phyloP scores from a whole-genome alignment of 441 rosid genomes.

The Kokia cookei region DNA sequence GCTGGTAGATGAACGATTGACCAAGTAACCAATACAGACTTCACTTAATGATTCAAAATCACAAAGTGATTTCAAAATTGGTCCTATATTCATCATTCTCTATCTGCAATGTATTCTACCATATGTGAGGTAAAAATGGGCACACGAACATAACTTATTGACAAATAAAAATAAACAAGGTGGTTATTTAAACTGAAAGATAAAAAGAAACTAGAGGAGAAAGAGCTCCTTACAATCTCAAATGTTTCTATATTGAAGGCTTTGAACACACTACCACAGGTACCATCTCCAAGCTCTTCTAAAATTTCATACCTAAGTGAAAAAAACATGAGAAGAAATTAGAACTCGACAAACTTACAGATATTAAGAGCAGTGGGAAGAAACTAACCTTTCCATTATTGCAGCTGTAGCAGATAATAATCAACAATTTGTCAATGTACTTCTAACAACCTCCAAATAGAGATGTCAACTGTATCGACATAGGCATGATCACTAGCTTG shows the following conservation, averaged over 20 bases:
- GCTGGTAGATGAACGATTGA: neutral
- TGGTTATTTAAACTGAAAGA: neutral
- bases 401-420: conserved; percentile 24
- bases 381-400: conserved; percentile 76
- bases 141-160: neutral
- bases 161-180: neutral
- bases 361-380: conserved; percentile 7
- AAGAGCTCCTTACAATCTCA: conserved; percentile 55
- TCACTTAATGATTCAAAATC: neutral
- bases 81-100: neutral
- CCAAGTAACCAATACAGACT: neutral
- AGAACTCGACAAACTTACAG: neutral
- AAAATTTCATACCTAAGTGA: conserved; percentile 62
- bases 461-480: conserved; percentile 43
- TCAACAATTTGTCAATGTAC: conserved; percentile 53
- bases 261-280: conserved; percentile 90
- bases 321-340: conserved; percentile 4
- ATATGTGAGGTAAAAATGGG: neutral
- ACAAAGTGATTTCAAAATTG: neutral
- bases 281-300: conserved; percentile 97
- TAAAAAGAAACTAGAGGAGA: neutral
- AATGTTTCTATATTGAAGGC: conserved; percentile 68
- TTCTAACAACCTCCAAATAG: conserved; percentile 46
- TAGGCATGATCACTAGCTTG: conserved; percentile 33
- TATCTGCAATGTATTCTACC: neutral